Base-by-base conservation (phyloP, 1,139 yeast genomes). In the Geotrichum fermentans region DNA sequence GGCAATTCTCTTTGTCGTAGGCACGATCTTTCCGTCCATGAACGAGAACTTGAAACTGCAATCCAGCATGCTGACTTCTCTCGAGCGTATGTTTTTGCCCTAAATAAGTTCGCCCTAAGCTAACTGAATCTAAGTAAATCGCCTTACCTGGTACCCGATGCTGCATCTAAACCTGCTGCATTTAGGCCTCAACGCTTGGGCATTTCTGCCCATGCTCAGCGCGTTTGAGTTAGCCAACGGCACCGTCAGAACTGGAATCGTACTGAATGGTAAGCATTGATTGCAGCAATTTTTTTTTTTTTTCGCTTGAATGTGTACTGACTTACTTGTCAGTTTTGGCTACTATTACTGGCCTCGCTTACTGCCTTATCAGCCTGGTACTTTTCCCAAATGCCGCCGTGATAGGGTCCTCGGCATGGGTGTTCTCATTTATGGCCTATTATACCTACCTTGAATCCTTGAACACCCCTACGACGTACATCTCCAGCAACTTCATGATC, bases 181-280 rank as follows among this genome's bases (percentile, higher is more conserved):
- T 64, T 70, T 90, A 67, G 51, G 77, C 3, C 66, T 84, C 59
- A 88, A 88, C 62, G 56, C 78, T n/a, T 54, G 79, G 40, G 77
- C 83, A 0, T 63, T 88, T 42, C 68, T 80, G 0, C 88, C 89
- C 4, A 68, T 89, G 62, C 70, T 85, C 26, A 72, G 76, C 18
- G 55, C 57, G 48, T 89, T 82, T 66, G 97, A 90, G 69, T 71
- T 73, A 47, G 65, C 70, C 24, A 84, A 87, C 59, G 97, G 97
- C 8, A 89, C 97, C 0, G 82, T 90, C 1, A 79, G 86, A 63
- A 85, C 96, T 1, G 97, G 95, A 1, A 73, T 90, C 46, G 82
- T 89, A 21, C 72, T 90, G 52, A 87, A 88, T 64, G 56, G 67
- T 61, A 49, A 39, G 59, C 55, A n/a, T n/a, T n/a, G n/a, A n/a